Evolutionary conservation across 2,329 filamentous ascomycete species (phyloP), one percentile per base, ranked within the genome.

Genomic region (Magnaporthiopsis incrustans): DNA sequence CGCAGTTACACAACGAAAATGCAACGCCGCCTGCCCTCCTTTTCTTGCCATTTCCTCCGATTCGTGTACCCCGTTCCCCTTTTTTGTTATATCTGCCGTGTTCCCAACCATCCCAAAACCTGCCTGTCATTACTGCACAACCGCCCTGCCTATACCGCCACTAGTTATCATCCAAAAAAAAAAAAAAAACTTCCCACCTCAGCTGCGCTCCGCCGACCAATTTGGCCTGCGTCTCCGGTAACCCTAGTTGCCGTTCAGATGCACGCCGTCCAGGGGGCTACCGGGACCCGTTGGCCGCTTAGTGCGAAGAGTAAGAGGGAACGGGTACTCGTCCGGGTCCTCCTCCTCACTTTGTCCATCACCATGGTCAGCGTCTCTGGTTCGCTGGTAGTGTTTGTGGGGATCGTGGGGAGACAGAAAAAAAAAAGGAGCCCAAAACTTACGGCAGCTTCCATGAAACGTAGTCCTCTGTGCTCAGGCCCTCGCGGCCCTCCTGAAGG

Each of bases 401-500:
- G 22, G n/a, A 25, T 25, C 44, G 10, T 10, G n/a, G n/a, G n/a
- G 33, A 10, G 32, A 35, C 11, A 22, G 44, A 10, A 11, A 53
- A 53, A 53, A 22, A 8, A 22, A 25, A 4, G n/a, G 12, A 22
- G 57, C 35, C 35, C 63, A 58, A 44, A 64, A 92, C 93, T 89
- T 85, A 98, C 90, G 94, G 95, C 65, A 98, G 81, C 79, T 96
- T 97, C 95, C 95, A 99, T 38, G 94, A 90, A 72, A 98, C 92
- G 76, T 99, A 98, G 74, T 99, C 95, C 77, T 99, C 95, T 0
- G 95, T 98, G 78, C 84, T 95, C 70, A 99, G 79, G 1, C 94
- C 93, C 76, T 99, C 95, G 58, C 89, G 89, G 59, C 92, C 92
- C 77, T 99, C 95, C 77, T 98, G 95, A 64, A 99, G 81, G 70